Percentiles rank a stretch among this genome's conserved stretches.
Evolutionary conservation across 768 basidiomycete species (phyloP).

Genomic region (Harrya chromipes): DNA sequence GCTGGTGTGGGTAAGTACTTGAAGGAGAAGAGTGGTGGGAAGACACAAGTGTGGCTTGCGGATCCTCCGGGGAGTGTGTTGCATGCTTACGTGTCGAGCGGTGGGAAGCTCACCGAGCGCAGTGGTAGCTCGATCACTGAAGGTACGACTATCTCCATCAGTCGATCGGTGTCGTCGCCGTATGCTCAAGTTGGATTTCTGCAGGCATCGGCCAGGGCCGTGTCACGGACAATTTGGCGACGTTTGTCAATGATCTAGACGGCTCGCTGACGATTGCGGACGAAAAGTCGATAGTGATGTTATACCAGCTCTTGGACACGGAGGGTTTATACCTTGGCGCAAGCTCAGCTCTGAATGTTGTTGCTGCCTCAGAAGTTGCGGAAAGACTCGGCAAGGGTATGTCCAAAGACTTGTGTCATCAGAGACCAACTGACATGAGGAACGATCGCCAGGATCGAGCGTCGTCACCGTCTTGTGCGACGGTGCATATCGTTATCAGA

Average conservation of each 20-base stretch:
- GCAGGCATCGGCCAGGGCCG: slow-evolving; percentile 96
- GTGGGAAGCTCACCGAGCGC: slow-evolving; percentile 73
- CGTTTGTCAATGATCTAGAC: slow-evolving; percentile 71
- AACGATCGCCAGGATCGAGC: slow-evolving; percentile 55
- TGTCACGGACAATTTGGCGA: slow-evolving; percentile 86
- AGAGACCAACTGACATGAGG: background rate
- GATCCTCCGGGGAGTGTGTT: slow-evolving; percentile 97
- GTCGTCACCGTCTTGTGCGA: slow-evolving; percentile 91
- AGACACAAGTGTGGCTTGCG: slow-evolving; percentile 88
- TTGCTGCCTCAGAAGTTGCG: slow-evolving; percentile 88
- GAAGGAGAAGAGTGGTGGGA: slow-evolving; percentile 76
- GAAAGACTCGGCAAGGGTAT: slow-evolving; percentile 78
- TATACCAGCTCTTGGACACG: slow-evolving; percentile 87
- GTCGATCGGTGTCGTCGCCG: background rate
- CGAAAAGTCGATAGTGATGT: slow-evolving; percentile 86
- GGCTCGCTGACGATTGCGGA: slow-evolving; percentile 89
- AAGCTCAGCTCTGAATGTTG: slow-evolving; percentile 91
- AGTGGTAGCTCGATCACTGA: slow-evolving; percentile 89
- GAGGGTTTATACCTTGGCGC: slow-evolving; percentile 96
- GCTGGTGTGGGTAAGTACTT: slow-evolving; percentile 85
- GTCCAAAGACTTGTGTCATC: background rate
- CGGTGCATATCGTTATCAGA: slow-evolving; percentile 97
- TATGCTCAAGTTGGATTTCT: background rate
- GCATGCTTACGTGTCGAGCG: slow-evolving; percentile 76
- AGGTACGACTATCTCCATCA: slow-evolving; percentile 44